Evolutionary conservation across 2,329 filamentous ascomycete genomes (phyloP).

Genomic region (Sporothrix schenckii): DNA sequence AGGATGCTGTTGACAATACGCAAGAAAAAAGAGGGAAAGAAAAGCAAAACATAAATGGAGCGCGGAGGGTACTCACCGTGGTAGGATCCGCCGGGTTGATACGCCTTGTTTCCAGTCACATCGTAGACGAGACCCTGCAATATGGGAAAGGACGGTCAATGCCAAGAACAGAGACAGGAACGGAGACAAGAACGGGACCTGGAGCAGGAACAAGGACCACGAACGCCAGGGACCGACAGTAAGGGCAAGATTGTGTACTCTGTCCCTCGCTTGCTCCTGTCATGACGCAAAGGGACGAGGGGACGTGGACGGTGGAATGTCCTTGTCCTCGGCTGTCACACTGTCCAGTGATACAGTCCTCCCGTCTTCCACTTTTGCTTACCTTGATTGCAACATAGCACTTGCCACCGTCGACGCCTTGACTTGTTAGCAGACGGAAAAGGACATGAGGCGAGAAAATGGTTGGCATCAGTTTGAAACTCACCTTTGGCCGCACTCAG

Average conservation of each 20-base stretch:
- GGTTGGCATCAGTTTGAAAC: slow-evolving; percentile 38
- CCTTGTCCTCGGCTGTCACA: not conserved
- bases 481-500: slow-evolving; percentile 81
- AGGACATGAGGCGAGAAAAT: no score
- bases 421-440: slow-evolving; percentile 7
- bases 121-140: slow-evolving; percentile 87
- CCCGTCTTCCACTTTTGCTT: not conserved
- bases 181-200: no score
- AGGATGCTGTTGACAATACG: not conserved
- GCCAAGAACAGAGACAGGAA: not conserved
- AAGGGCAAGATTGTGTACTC: not conserved
- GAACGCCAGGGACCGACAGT: not conserved
- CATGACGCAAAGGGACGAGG: not conserved
- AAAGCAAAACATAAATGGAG: not conserved
- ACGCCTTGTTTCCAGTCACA: slow-evolving; percentile 85
- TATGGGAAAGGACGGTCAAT: not conserved
- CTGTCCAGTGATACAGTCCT: no score
- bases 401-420: slow-evolving; percentile 66
- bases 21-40: not conserved
- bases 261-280: not conserved
- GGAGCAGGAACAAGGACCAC: slow-evolving; percentile 1
- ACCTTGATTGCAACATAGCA: slow-evolving; percentile 73
- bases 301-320: not conserved
- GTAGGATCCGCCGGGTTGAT: slow-evolving; percentile 81
- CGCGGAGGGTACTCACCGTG: slow-evolving; percentile 62